A percentile compares a stretch with the other conserved stretches of the same genome.
These are phyloP conservation scores for Venturia nashicola DNA, from an alignment of 2,329 filamentous ascomycete genomes.

Conservation along the genomic window DNA sequence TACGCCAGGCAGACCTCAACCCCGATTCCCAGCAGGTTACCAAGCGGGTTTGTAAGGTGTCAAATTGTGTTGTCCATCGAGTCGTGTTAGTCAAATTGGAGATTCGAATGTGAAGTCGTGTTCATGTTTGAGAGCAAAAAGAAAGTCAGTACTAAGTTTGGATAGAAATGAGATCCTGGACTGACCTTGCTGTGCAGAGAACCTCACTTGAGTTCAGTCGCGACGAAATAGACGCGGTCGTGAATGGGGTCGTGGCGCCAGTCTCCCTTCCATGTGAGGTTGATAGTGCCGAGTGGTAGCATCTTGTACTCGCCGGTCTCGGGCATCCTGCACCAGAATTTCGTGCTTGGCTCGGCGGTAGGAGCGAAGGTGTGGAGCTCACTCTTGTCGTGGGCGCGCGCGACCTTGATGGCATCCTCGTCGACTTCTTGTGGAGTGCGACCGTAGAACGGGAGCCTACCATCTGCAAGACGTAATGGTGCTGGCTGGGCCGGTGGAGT, in stretches of 20 bases:
- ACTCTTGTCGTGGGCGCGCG: neutral
- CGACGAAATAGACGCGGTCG: conserved; percentile 1
- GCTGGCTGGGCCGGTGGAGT: neutral
- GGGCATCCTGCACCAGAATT: conserved; percentile 1
- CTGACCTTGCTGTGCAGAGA: neutral
- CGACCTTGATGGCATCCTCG: neutral
- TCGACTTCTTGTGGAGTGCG: conserved; percentile 1
- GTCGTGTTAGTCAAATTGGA: neutral
- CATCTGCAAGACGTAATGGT: neutral
- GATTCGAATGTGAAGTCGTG: neutral
- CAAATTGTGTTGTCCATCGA: neutral
- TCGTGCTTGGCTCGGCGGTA: neutral
- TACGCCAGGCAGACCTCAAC: neutral
- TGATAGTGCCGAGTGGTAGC: neutral
- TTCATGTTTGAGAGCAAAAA: neutral
- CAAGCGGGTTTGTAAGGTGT: neutral
- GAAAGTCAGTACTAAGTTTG: neutral
- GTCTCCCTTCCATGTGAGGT: neutral
- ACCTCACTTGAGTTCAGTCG: neutral
- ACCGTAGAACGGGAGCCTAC: neutral
- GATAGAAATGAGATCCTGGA: no score
- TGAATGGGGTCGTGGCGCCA: neutral
- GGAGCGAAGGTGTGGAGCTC: neutral
- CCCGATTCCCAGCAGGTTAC: neutral
- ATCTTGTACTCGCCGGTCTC: neutral